These are phyloP conservation scores for Ceratobasidium sp. DNA, from an alignment of 1,284 basidiomycete genomes.

Conservation along the genomic window DNA sequence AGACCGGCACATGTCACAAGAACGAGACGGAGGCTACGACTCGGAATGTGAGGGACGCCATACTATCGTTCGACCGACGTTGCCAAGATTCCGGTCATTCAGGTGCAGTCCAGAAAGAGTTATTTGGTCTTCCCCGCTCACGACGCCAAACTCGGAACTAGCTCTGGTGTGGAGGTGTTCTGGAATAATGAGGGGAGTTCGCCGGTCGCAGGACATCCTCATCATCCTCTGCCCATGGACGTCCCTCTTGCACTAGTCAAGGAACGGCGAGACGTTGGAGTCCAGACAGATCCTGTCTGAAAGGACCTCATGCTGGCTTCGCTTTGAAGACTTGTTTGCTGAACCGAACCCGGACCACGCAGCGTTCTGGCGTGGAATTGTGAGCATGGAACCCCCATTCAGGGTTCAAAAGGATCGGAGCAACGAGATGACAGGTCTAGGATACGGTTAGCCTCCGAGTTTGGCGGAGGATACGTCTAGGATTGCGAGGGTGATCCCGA, in stretches of 20 bases:
- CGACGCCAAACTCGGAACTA: slow-evolving; percentile 14
- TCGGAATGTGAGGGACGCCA: slow-evolving; percentile 17
- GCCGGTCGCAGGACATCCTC: neutral
- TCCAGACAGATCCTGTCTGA: neutral
- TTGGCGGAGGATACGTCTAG: slow-evolving; percentile 5
- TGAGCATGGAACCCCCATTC: neutral
- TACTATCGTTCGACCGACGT: neutral
- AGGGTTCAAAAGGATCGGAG: slow-evolving; percentile 11
- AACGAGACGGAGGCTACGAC: slow-evolving; percentile 22
- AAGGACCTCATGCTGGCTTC: no score
- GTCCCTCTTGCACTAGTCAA: no score
- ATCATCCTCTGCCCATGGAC: slow-evolving; percentile 8
- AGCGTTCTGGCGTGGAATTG: neutral
- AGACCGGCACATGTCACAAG: neutral
- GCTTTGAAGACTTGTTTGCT: neutral
- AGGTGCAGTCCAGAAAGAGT: neutral
- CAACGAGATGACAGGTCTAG: slow-evolving; percentile 15
- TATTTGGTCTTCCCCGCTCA: slow-evolving; percentile 3
- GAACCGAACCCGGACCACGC: slow-evolving; percentile 9
- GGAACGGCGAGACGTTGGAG: neutral
- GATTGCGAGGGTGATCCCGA: neutral
- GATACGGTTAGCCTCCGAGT: neutral
- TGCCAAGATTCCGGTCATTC: slow-evolving; percentile 1
- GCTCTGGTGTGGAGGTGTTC: neutral
- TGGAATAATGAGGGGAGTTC: neutral